Percentiles rank a stretch among this genome's conserved stretches.
Conservation (phyloP, 441 rosid genomes). For the Pelargonium myrrhifolium region DNA sequence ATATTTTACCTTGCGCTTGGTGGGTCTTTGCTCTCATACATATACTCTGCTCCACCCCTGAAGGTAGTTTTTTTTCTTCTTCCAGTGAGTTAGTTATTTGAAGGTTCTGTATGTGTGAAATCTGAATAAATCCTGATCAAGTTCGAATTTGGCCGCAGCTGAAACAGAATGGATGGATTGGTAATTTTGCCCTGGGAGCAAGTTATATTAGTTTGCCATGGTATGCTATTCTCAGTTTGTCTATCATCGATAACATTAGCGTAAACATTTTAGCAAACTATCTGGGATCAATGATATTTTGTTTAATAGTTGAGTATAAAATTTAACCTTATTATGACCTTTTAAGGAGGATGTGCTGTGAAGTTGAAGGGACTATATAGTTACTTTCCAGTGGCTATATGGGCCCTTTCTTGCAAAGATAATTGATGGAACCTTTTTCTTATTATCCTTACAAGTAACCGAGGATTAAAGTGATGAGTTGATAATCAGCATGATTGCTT, state of each 20-base stretch:
- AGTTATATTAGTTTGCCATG: conserved; percentile 97
- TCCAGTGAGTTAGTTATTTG: conserved; percentile 4
- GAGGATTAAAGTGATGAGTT: not conserved
- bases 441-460: not conserved
- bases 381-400: too few species aligned
- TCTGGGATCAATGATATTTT: not conserved
- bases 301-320: not conserved
- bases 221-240: conserved; percentile 30
- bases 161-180: conserved; percentile 97
- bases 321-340: too few species aligned
- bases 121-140: conserved; percentile 22
- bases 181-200: conserved; percentile 93
- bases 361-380: too few species aligned
- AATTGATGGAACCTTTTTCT: too few species aligned
- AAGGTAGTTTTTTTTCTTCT: conserved; percentile 48
- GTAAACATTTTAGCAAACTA: not conserved
- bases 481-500: not conserved
- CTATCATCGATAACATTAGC: not conserved
- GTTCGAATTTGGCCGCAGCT: conserved; percentile 46
- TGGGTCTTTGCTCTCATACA: conserved; percentile 84
- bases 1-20: conserved; percentile 87
- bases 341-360: too few species aligned
- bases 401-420: too few species aligned
- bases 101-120: conserved; percentile 11
- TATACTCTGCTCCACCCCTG: conserved; percentile 97